phyloP scores from a whole-genome alignment of 352 stramenopile genomes.

The Saprolegnia parasitica region DNA sequence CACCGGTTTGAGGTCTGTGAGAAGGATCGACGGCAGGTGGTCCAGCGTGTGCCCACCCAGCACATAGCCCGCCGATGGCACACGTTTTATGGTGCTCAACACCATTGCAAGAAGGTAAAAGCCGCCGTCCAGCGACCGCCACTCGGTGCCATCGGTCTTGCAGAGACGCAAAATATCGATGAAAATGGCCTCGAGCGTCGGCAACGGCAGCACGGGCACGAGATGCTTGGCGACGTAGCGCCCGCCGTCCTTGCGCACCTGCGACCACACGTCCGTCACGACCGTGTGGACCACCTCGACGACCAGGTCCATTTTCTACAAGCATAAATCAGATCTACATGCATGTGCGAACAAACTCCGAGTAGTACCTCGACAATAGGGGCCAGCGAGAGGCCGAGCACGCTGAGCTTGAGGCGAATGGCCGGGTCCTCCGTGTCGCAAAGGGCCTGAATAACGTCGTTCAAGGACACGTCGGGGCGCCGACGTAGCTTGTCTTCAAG shows the following conservation, averaged over 20 bases:
- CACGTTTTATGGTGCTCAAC: conserved; percentile 22
- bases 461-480: neutral
- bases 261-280: conserved; percentile 64
- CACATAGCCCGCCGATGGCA: conserved; percentile 31
- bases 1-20: conserved; percentile 22
- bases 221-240: conserved; percentile 21
- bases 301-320: neutral
- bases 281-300: conserved; percentile 16
- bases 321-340: neutral
- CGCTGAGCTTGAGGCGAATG: neutral
- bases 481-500: neutral
- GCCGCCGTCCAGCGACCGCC: conserved; percentile 24
- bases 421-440: conserved; percentile 12
- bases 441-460: neutral
- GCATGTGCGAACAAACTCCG: neutral
- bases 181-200: conserved; percentile 41
- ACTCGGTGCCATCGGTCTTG: conserved; percentile 3
- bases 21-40: conserved; percentile 29
- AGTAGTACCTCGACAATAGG: neutral
- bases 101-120: conserved; percentile 37
- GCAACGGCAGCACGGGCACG: conserved; percentile 34
- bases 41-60: conserved; percentile 31
- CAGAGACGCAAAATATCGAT: conserved; percentile 40
- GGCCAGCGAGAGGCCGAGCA: neutral
- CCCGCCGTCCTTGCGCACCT: conserved; percentile 54